A percentile compares a stretch with the other conserved stretches of the same genome.
These are phyloP conservation scores for Elongisporangium undulatum DNA, from an alignment of 352 stramenopile species.

Conservation along the genomic window DNA sequence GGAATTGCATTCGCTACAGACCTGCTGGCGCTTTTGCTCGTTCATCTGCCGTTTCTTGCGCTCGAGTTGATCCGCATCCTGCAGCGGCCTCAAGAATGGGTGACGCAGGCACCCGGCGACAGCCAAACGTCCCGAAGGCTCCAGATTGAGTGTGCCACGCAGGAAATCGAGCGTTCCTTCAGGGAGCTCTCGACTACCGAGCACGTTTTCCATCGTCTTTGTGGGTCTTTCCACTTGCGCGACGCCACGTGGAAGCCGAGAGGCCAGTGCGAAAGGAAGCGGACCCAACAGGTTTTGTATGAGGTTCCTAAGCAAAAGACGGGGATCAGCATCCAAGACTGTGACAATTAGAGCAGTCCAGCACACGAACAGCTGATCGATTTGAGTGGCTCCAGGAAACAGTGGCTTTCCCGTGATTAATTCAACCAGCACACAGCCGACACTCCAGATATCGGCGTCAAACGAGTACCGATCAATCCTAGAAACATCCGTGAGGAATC, in stretches of 20 bases:
- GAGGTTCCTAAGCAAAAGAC: slow-evolving; percentile 38
- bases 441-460: slow-evolving; percentile 78
- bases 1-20: slow-evolving; percentile 1
- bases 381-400: slow-evolving; percentile 71
- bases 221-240: slow-evolving; percentile 24
- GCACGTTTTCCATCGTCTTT: slow-evolving; percentile 38
- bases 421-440: slow-evolving; percentile 73
- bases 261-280: slow-evolving; percentile 30
- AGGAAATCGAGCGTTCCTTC: slow-evolving; percentile 71
- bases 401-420: slow-evolving; percentile 70
- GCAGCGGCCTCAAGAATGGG: slow-evolving; percentile 47
- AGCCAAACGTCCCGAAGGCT: slow-evolving; percentile 50
- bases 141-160: slow-evolving; percentile 48
- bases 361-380: slow-evolving; percentile 72
- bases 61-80: slow-evolving; percentile 28
- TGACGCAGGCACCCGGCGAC: slow-evolving; percentile 48
- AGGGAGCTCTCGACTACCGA: slow-evolving; percentile 36
- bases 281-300: slow-evolving; percentile 69
- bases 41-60: not conserved
- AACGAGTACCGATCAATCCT: slow-evolving; percentile 80
- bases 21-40: slow-evolving; percentile 13
- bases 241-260: slow-evolving; percentile 55
- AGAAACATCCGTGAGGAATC: not conserved
- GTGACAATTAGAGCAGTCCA: slow-evolving; percentile 1
- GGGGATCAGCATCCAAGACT: not conserved